Percentiles rank a stretch among this genome's conserved stretches.
Evolutionary conservation across 805 yeast genomes (phyloP).

Genomic region (Candida methanosorbosa): DNA sequence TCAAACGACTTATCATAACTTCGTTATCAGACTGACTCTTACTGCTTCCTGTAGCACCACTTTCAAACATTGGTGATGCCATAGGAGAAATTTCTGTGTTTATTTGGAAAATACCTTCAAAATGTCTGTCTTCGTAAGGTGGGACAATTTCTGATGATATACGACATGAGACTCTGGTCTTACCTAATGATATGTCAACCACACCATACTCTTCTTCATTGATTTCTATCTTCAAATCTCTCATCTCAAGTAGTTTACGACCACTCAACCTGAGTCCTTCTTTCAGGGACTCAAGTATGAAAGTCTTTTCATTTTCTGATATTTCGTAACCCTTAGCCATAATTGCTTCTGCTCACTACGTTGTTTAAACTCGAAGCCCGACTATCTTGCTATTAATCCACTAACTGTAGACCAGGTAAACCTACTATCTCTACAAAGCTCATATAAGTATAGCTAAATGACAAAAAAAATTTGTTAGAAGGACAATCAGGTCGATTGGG

Average conservation of each 20-base stretch:
- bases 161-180: conserved; percentile 61
- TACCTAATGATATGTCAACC: conserved; percentile 71
- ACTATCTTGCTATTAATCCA: neutral
- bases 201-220: conserved; percentile 66
- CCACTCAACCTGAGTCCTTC: conserved; percentile 62
- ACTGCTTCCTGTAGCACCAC: conserved; percentile 32
- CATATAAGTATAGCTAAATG: no score
- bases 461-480: no score
- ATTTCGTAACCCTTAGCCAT: conserved; percentile 60
- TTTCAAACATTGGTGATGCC: conserved; percentile 83
- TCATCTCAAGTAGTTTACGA: conserved; percentile 51
- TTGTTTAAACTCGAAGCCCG: neutral
- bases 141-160: conserved; percentile 67
- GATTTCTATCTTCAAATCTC: conserved; percentile 56
- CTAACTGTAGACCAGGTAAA: no score
- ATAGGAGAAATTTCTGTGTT: conserved; percentile 83
- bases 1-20: conserved; percentile 65
- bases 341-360: neutral
- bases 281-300: conserved; percentile 54
- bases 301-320: conserved; percentile 55
- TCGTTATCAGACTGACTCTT: conserved; percentile 68
- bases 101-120: conserved; percentile 82
- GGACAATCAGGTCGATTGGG: no score
- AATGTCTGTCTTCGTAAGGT: conserved; percentile 88
- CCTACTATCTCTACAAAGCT: no score